Conservation (phyloP, 768 basidiomycete genomes). For the Lactifluus volemus region DNA sequence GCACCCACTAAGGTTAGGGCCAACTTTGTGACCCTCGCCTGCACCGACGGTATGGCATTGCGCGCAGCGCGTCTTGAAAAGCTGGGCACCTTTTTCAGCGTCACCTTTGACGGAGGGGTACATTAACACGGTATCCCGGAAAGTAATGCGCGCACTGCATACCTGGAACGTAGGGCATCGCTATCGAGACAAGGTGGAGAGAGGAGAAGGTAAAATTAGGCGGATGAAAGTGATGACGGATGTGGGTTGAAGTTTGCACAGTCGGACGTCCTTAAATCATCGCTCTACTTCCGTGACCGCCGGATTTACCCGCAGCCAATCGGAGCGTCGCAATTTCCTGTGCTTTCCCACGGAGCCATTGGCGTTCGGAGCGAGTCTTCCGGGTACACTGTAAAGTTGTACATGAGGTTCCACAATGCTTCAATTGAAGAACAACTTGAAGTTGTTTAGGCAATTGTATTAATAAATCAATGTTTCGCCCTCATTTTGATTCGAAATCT, state of each 20-base stretch:
- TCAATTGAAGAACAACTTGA: no score
- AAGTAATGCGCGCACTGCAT: not conserved
- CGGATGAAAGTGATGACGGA: not conserved
- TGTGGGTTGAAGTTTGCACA: not conserved
- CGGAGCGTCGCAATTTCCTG: not conserved
- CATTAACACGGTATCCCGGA: not conserved
- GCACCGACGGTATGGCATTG: slow-evolving; percentile 87
- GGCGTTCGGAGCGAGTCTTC: no score
- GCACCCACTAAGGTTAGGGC: slow-evolving; percentile 91
- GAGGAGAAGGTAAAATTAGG: not conserved
- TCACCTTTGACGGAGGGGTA: slow-evolving; percentile 50
- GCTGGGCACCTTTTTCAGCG: slow-evolving; percentile 78
- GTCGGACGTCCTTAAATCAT: not conserved
- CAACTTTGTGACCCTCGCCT: slow-evolving; percentile 80
- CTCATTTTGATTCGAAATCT: no score
- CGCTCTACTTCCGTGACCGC: not conserved
- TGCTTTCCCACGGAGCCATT: no score
- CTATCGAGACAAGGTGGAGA: slow-evolving; percentile 5
- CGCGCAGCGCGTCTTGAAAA: slow-evolving; percentile 94
- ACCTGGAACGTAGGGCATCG: slow-evolving; percentile 41
- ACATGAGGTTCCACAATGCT: no score
- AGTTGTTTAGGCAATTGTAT: no score
- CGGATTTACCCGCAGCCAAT: slow-evolving; percentile 13
- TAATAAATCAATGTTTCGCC: no score
- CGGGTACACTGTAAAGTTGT: no score